Evolutionary conservation across 352 stramenopile species (phyloP).

Genomic region (Phytophthora chlamydospora): DNA sequence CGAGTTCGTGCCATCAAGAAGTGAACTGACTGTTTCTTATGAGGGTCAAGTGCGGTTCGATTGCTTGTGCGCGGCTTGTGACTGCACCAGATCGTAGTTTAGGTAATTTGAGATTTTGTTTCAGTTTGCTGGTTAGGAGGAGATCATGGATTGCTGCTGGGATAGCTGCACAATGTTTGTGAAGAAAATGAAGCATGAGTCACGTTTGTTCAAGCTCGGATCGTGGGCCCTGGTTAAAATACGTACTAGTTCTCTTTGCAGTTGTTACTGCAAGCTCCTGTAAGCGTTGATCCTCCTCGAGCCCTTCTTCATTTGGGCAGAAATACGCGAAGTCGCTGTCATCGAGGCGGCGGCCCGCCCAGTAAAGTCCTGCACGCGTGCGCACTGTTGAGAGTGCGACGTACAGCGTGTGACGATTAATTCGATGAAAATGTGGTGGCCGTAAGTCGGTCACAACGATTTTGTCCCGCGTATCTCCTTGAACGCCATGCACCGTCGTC

Average conservation of each 20-base stretch:
- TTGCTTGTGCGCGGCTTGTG: not conserved
- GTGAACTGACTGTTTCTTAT: not conserved
- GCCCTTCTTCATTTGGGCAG: not conserved
- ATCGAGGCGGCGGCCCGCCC: conserved; percentile 7
- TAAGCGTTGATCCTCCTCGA: not conserved
- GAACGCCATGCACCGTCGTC: conserved; percentile 30
- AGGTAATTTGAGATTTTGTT: not conserved
- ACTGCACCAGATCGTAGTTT: not conserved
- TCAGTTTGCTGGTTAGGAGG: not conserved
- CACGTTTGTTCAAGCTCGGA: not conserved
- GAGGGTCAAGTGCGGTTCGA: not conserved
- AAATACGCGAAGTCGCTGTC: conserved; percentile 1
- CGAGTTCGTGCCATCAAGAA: not conserved
- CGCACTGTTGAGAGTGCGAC: conserved; percentile 18
- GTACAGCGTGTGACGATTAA: conserved; percentile 25
- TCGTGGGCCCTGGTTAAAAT: not conserved
- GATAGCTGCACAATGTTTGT: not conserved
- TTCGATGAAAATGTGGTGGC: not conserved
- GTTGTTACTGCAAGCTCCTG: not conserved
- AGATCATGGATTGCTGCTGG: not conserved
- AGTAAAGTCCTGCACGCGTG: conserved; percentile 13
- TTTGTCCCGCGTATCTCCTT: conserved; percentile 15
- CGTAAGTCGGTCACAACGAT: conserved; percentile 23
- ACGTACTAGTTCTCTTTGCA: not conserved
- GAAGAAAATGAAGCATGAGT: not conserved